Evolutionary conservation across 2,329 filamentous ascomycete genomes (phyloP).

Genomic region (Zasmidium citrigriseum): DNA sequence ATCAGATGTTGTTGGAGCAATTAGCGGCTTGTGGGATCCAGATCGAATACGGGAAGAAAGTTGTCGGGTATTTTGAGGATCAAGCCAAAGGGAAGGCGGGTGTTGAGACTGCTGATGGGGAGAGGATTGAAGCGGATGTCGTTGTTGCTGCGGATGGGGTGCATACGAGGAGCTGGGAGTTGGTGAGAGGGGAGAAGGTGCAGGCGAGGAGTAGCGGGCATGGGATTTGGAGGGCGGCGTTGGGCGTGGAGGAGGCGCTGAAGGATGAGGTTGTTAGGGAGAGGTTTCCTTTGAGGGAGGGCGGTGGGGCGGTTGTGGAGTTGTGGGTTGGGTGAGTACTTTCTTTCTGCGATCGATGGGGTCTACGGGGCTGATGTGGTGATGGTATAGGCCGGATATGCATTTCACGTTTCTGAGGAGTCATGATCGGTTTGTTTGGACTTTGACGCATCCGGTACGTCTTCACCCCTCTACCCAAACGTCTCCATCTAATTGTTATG

Average conservation of each 20-base stretch:
- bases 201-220: slow-evolving; percentile 13
- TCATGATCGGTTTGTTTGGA: not conserved
- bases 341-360: slow-evolving; percentile 6
- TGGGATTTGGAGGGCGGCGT: slow-evolving; percentile 17
- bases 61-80: slow-evolving; percentile 50
- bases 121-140: slow-evolving; percentile 42
- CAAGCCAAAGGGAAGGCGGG: slow-evolving; percentile 27
- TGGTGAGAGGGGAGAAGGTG: slow-evolving; percentile 42
- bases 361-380: slow-evolving; percentile 38
- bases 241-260: slow-evolving; percentile 14
- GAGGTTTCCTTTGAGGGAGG: slow-evolving; percentile 8
- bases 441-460: slow-evolving; percentile 46
- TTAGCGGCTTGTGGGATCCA: slow-evolving; percentile 45
- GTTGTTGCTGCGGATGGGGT: slow-evolving; percentile 40
- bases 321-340: slow-evolving; percentile 4
- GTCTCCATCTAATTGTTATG: not conserved
- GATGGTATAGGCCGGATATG: not conserved
- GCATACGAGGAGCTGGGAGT: slow-evolving; percentile 44
- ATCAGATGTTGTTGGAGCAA: slow-evolving; percentile 51
- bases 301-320: slow-evolving; percentile 1
- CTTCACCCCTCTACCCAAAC: not conserved
- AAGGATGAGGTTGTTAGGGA: slow-evolving; percentile 11
- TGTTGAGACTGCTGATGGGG: slow-evolving; percentile 39
- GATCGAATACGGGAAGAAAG: slow-evolving; percentile 43
- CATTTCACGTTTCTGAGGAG: slow-evolving; percentile 2